Conservation (phyloP, 2,329 filamentous ascomycete genomes). For the Phoma herbarum region DNA sequence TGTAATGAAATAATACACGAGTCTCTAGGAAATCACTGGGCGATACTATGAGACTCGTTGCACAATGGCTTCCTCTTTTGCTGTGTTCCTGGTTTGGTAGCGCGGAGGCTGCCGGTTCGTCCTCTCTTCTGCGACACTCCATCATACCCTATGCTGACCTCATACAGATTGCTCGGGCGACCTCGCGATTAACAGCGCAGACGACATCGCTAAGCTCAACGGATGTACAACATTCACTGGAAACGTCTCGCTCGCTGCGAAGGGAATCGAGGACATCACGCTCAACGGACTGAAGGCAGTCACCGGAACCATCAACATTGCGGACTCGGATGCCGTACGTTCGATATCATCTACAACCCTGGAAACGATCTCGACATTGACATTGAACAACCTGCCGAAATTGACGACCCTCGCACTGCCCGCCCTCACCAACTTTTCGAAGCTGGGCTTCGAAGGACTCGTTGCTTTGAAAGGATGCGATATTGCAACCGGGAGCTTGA, state of each 20-base stretch:
- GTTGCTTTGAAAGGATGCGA: conserved; percentile 19
- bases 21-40: conserved; percentile 2
- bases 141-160: conserved; percentile 1
- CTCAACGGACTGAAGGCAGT: conserved; percentile 29
- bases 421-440: conserved; percentile 26
- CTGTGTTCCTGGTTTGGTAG: conserved; percentile 13
- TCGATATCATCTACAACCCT: conserved; percentile 32
- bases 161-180: conserved; percentile 27
- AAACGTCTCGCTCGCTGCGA: conserved; percentile 29
- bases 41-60: conserved; percentile 19
- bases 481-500: conserved; percentile 20
- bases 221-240: conserved; percentile 30
- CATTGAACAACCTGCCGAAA: conserved; percentile 29
- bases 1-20: conserved; percentile 15
- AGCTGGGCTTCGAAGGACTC: conserved; percentile 24
- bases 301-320: conserved; percentile 25
- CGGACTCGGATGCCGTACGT: conserved; percentile 20
- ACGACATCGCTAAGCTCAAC: conserved; percentile 27
- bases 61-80: conserved; percentile 15
- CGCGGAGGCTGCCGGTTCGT: conserved; percentile 12
- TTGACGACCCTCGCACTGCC: conserved; percentile 30
- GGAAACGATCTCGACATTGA: conserved; percentile 21
- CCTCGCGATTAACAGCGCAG: conserved; percentile 27
- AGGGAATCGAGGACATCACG: conserved; percentile 25
- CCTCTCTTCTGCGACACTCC: not conserved